Evolutionary conservation across 352 stramenopile species (phyloP).

Genomic region (Phytopythium cucurbitacearum): DNA sequence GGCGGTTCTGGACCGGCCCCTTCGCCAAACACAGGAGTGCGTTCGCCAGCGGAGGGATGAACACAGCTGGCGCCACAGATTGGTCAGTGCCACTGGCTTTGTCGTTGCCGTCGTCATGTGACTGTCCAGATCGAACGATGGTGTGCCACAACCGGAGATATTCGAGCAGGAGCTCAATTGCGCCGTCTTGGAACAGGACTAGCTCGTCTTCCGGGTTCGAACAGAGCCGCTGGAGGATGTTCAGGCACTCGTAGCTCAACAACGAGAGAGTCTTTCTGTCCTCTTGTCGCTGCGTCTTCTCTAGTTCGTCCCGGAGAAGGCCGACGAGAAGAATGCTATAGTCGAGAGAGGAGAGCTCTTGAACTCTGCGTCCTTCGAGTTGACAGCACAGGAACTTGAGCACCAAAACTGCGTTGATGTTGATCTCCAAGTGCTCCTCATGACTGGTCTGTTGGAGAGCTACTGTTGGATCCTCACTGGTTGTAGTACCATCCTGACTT

Average conservation of each 20-base stretch:
- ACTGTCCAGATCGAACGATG: neutral
- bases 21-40: slow-evolving; percentile 7
- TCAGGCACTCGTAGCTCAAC: slow-evolving; percentile 29
- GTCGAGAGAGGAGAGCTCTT: slow-evolving; percentile 34
- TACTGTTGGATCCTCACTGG: slow-evolving; percentile 1
- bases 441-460: neutral
- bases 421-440: slow-evolving; percentile 10
- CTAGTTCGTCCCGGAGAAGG: no score
- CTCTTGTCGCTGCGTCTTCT: slow-evolving; percentile 25
- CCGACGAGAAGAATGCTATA: slow-evolving; percentile 29
- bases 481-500: neutral
- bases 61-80: slow-evolving; percentile 6
- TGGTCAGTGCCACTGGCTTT: neutral
- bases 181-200: slow-evolving; percentile 33
- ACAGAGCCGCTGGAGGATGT: slow-evolving; percentile 36
- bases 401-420: slow-evolving; percentile 13
- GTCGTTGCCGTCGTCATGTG: neutral
- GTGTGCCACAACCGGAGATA: slow-evolving; percentile 29
- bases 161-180: slow-evolving; percentile 30
- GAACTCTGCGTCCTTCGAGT: slow-evolving; percentile 27
- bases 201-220: slow-evolving; percentile 28
- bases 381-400: slow-evolving; percentile 24
- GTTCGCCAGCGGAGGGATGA: slow-evolving; percentile 9
- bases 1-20: slow-evolving; percentile 16
- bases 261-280: slow-evolving; percentile 7